Evolutionary conservation across 106 monocot species (phyloP).

Genomic region (Dendrobium huoshanense): DNA sequence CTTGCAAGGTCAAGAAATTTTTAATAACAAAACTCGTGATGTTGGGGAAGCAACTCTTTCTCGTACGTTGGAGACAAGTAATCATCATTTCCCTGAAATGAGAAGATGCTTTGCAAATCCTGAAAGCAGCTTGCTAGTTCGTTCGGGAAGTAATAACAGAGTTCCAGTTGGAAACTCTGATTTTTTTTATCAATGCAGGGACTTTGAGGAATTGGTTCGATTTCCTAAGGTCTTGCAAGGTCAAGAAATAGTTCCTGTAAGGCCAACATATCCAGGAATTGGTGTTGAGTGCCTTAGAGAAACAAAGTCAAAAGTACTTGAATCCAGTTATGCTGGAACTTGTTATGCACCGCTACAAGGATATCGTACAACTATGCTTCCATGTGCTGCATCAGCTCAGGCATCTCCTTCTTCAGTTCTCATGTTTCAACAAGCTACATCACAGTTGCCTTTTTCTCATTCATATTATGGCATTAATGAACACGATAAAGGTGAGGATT

Average conservation of each 20-base stretch:
- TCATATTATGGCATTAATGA: background rate
- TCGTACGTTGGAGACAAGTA: slow-evolving; percentile 18
- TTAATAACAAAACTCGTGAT: slow-evolving; percentile 33
- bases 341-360: slow-evolving; percentile 18
- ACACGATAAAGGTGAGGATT: background rate
- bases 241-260: slow-evolving; percentile 75
- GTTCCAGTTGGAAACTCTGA: slow-evolving; percentile 30
- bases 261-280: slow-evolving; percentile 22
- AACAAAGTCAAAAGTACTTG: background rate
- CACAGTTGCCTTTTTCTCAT: background rate
- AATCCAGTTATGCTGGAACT: too few species aligned
- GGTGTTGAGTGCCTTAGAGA: slow-evolving; percentile 1
- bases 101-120: slow-evolving; percentile 14
- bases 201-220: slow-evolving; percentile 64
- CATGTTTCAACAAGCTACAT: slow-evolving; percentile 48
- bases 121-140: slow-evolving; percentile 16
- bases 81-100: slow-evolving; percentile 21
- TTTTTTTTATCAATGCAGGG: slow-evolving; percentile 44
- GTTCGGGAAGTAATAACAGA: slow-evolving; percentile 14
- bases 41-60: slow-evolving; percentile 21
- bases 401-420: slow-evolving; percentile 71
- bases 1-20: slow-evolving; percentile 92
- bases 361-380: slow-evolving; percentile 11
- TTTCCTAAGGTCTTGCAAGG: slow-evolving; percentile 99
- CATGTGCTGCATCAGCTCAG: slow-evolving; percentile 25